phyloP scores from a whole-genome alignment of 2,329 filamentous ascomycete species.

The Endoconidiophora laricicola region DNA sequence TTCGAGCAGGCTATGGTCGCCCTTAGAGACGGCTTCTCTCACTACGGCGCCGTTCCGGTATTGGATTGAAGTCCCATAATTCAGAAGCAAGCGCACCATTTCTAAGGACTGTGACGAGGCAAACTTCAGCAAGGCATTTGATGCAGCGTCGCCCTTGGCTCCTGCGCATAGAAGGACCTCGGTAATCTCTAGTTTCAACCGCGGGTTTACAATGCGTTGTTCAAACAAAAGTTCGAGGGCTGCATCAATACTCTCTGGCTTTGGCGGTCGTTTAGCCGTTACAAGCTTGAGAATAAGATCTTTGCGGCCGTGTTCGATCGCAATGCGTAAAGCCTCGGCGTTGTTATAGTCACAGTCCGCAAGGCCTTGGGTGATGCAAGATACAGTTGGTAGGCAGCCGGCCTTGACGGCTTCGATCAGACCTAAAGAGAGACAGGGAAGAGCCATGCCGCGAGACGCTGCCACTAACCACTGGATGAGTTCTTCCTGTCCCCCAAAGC shows the following conservation, averaged over 20 bases:
- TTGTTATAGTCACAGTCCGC: conserved; percentile 37
- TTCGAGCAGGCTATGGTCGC: conserved; percentile 29
- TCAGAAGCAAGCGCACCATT: conserved; percentile 36
- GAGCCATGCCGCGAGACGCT: conserved; percentile 30
- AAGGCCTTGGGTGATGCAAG: conserved; percentile 32
- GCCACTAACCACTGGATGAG: conserved; percentile 32
- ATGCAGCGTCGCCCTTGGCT: conserved; percentile 33
- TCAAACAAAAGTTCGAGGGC: conserved; percentile 32
- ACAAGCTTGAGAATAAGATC: conserved; percentile 40
- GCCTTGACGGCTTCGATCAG: conserved; percentile 34
- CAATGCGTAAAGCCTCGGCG: conserved; percentile 34
- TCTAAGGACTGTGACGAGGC: conserved; percentile 34
- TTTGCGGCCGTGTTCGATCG: conserved; percentile 30
- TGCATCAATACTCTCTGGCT: conserved; percentile 29
- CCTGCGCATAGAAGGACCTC: conserved; percentile 43
- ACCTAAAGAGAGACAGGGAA: conserved; percentile 29
- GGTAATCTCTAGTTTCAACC: conserved; percentile 33
- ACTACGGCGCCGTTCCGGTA: conserved; percentile 34
- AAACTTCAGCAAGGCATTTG: conserved; percentile 32
- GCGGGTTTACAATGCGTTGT: conserved; percentile 28
- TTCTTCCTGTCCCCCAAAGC: conserved; percentile 27
- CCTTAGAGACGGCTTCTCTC: conserved; percentile 30
- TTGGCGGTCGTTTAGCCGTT: conserved; percentile 35
- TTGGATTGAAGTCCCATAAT: conserved; percentile 37
- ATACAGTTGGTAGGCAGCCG: conserved; percentile 33